Conservation (phyloP, 257 asterid genomes). For the Cruciata laevipes region DNA sequence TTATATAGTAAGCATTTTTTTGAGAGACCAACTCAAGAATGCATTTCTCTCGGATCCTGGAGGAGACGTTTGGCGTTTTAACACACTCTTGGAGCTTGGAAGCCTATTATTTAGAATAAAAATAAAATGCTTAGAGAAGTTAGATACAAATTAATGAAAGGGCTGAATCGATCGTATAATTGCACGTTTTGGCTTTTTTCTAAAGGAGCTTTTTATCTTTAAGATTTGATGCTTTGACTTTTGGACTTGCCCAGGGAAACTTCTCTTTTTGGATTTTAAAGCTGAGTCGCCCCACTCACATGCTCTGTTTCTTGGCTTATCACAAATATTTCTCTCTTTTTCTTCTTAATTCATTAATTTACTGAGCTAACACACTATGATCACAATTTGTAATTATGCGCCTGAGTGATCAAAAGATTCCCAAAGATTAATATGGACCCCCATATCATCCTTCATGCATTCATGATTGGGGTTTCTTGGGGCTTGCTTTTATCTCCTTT, state of each 20-base stretch:
- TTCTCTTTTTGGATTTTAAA: constrained; percentile 86
- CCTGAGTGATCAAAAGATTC: constrained; percentile 38
- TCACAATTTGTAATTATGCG: neutral
- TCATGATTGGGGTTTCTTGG: constrained; percentile 65
- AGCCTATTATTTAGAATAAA: no score
- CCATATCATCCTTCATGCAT: constrained; percentile 29
- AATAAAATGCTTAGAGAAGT: no score
- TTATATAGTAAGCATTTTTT: neutral
- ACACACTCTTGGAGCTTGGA: no score
- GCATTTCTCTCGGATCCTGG: neutral
- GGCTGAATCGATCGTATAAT: constrained; percentile 35
- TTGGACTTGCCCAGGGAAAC: constrained; percentile 55
- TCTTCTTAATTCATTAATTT: neutral
- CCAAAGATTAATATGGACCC: constrained; percentile 44
- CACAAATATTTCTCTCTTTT: constrained; percentile 12
- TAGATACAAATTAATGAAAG: neutral
- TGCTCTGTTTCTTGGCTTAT: constrained; percentile 60
- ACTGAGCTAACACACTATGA: neutral
- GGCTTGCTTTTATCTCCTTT: constrained; percentile 11
- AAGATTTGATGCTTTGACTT: constrained; percentile 70
- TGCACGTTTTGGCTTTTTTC: constrained; percentile 58
- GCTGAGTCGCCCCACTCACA: constrained; percentile 75
- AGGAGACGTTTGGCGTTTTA: neutral
- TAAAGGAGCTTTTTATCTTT: constrained; percentile 58
- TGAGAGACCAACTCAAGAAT: neutral